phyloP scores from a whole-genome alignment of 2,329 filamentous ascomycete species.

The Fonsecaea pugnacius region DNA sequence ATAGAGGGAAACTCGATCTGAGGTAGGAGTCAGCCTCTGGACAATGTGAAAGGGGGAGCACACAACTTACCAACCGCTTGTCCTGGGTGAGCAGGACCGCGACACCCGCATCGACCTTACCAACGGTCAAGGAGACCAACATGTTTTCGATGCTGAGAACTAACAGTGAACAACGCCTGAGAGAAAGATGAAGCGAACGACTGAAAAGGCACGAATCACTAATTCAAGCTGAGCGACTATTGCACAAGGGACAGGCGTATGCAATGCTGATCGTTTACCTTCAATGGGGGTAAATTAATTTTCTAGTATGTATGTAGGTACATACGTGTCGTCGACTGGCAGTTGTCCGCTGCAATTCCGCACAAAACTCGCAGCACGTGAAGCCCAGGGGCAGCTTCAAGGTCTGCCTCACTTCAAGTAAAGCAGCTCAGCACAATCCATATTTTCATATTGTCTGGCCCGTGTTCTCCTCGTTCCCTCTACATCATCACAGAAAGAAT shows the following conservation, averaged over 20 bases:
- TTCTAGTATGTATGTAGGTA: background rate
- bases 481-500: background rate
- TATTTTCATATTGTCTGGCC: background rate
- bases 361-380: background rate
- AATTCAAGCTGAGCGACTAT: background rate
- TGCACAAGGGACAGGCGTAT: background rate
- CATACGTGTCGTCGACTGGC: background rate
- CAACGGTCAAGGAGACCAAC: slow-evolving; percentile 96
- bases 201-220: background rate
- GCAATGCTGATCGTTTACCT: background rate
- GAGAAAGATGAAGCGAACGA: slow-evolving; percentile 1
- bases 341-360: background rate
- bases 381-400: background rate
- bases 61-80: slow-evolving; percentile 79
- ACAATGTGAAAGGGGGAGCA: background rate
- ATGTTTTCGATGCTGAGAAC: slow-evolving; percentile 56
- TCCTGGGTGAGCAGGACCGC: slow-evolving; percentile 95
- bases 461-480: background rate
- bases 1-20: slow-evolving; percentile 99
- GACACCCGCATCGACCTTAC: slow-evolving; percentile 98
- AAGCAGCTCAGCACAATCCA: background rate
- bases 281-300: background rate
- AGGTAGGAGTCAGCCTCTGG: slow-evolving; percentile 11
- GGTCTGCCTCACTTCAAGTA: background rate
- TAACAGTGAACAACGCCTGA: slow-evolving; percentile 3